Evolutionary conservation across 179 eudicot genomes (phyloP).

Genomic region (Beta macrorhiza): DNA sequence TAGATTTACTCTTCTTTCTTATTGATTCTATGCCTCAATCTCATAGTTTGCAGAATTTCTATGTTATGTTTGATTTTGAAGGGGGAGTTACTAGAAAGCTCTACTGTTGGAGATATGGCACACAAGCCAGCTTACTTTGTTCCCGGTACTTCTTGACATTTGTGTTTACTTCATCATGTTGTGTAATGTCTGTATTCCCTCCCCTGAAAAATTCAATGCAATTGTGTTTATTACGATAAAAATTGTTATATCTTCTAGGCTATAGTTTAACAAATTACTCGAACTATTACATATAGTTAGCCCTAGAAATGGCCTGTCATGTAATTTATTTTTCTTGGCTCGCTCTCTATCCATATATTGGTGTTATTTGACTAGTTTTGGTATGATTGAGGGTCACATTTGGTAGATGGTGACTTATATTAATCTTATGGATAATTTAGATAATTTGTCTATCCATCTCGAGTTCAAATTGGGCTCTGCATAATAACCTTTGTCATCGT

Average conservation of each 20-base stretch:
- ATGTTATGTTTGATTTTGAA: slow-evolving; percentile 57
- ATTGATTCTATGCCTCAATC: slow-evolving; percentile 27
- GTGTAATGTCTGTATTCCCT: neutral
- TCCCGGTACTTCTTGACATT: slow-evolving; percentile 60
- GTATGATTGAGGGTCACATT: neutral
- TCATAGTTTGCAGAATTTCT: slow-evolving; percentile 51
- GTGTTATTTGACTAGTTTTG: neutral
- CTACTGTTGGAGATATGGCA: slow-evolving; percentile 80
- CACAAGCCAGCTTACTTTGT: slow-evolving; percentile 95
- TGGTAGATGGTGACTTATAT: neutral
- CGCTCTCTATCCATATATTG: neutral
- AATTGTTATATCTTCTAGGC: neutral
- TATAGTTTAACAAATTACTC: neutral
- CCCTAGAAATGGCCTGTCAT: neutral
- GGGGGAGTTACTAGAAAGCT: slow-evolving; percentile 86
- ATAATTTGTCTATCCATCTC: neutral
- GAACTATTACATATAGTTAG: neutral
- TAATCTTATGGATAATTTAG: too few relatives aligned
- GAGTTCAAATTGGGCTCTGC: neutral
- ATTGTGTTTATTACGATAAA: neutral
- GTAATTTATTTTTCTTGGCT: neutral
- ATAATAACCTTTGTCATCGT: neutral
- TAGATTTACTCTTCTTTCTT: slow-evolving; percentile 14
- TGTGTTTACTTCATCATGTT: neutral
- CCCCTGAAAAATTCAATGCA: neutral